A percentile compares a stretch with the other conserved stretches of the same genome.
Conservation (phyloP, 108 stramenopile species). For the Mediolabrus comicus region DNA sequence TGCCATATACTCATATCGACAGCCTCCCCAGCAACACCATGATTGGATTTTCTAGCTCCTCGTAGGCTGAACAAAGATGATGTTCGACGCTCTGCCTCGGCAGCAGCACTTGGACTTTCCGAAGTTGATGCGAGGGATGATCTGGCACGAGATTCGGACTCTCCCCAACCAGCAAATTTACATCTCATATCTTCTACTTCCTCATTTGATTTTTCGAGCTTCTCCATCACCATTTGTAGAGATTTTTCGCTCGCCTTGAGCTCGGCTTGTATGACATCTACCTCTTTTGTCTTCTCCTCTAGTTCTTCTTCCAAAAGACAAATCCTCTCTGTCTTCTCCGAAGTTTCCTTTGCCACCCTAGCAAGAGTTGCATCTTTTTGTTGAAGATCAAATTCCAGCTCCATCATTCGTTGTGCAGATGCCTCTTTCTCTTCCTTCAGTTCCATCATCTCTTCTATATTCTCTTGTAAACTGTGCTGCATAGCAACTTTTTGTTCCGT, state of each 20-base stretch:
- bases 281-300: constrained; percentile 22
- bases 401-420: constrained; percentile 16
- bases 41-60: neutral
- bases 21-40: constrained; percentile 1
- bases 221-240: constrained; percentile 10
- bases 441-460: constrained; percentile 41
- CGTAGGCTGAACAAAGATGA: neutral
- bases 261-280: constrained; percentile 7
- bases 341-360: constrained; percentile 16
- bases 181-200: constrained; percentile 30
- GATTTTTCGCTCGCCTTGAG: constrained; percentile 27
- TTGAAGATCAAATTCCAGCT: constrained; percentile 24
- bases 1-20: constrained; percentile 8
- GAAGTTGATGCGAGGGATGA: neutral
- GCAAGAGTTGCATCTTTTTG: constrained; percentile 33
- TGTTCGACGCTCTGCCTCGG: neutral
- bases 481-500: constrained; percentile 23
- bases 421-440: constrained; percentile 18
- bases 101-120: neutral
- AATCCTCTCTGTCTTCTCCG: constrained; percentile 19
- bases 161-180: constrained; percentile 10
- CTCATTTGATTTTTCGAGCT: constrained; percentile 11
- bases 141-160: neutral
- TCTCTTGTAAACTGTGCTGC: constrained; percentile 26
- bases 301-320: constrained; percentile 20